Percentiles rank a stretch among this genome's conserved stretches.
These are phyloP conservation scores for Gamarada debralockiae DNA, from an alignment of 495 filamentous ascomycete species.

Conservation along the genomic window DNA sequence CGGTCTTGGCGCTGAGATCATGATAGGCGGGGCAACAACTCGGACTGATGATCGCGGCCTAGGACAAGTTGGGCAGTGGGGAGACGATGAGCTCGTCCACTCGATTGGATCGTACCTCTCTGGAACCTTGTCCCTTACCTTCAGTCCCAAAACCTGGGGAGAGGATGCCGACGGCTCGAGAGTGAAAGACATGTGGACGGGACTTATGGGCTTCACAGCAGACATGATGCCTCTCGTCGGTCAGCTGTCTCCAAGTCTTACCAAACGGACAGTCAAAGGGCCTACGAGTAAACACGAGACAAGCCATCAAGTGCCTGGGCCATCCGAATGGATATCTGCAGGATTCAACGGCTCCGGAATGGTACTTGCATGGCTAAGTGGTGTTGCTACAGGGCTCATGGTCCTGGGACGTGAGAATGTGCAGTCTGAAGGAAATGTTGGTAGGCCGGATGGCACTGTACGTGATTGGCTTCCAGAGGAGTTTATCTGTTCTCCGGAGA, in stretches of 20 bases:
- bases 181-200: constrained; percentile 34
- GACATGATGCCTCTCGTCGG: constrained; percentile 38
- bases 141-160: constrained; percentile 2
- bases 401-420: too few relatives aligned
- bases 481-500: too few relatives aligned
- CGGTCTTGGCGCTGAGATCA: constrained; percentile 3
- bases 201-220: constrained; percentile 38
- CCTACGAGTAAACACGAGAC: too few relatives aligned
- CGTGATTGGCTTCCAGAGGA: too few relatives aligned
- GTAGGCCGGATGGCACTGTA: too few relatives aligned
- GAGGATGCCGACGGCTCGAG: not conserved
- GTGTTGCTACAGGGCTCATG: too few relatives aligned
- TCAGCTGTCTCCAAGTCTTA: constrained; percentile 27
- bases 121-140: not conserved
- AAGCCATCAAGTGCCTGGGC: too few relatives aligned
- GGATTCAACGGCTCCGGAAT: too few relatives aligned
- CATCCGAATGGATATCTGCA: too few relatives aligned
- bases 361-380: too few relatives aligned
- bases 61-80: not conserved
- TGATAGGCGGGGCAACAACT: constrained; percentile 5
- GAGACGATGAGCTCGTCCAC: not conserved
- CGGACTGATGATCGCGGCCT: not conserved
- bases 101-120: not conserved
- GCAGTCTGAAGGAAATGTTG: too few relatives aligned
- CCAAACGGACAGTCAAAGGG: too few relatives aligned